Conservation (phyloP, 2,329 filamentous ascomycete species). For the Fusarium coffeatum region DNA sequence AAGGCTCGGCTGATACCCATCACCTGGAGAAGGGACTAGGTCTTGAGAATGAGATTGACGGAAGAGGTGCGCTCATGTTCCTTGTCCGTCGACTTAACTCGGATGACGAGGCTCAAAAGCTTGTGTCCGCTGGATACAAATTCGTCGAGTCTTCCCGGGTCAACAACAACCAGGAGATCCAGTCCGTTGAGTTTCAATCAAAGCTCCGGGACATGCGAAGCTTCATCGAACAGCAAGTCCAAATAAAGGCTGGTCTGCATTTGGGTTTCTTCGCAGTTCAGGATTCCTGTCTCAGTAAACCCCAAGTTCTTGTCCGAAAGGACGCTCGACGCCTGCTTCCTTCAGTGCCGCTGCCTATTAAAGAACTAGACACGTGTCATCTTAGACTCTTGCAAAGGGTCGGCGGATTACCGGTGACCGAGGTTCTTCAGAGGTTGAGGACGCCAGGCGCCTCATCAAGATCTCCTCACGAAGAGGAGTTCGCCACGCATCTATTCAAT, state of each 20-base stretch:
- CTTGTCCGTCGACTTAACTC: slow-evolving; percentile 73
- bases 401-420: slow-evolving; percentile 55
- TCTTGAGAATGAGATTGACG: slow-evolving; percentile 56
- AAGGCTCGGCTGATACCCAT: slow-evolving; percentile 33
- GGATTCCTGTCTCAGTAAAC: slow-evolving; percentile 52
- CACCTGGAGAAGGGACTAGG: slow-evolving; percentile 56
- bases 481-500: slow-evolving; percentile 58
- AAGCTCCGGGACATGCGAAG: slow-evolving; percentile 73
- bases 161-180: slow-evolving; percentile 78
- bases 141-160: slow-evolving; percentile 79
- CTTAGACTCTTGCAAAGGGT: slow-evolving; percentile 64
- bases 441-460: slow-evolving; percentile 46
- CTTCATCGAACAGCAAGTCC: slow-evolving; percentile 61
- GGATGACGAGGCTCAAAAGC: slow-evolving; percentile 68
- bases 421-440: slow-evolving; percentile 49
- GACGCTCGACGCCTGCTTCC: slow-evolving; percentile 70
- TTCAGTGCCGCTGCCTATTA: slow-evolving; percentile 63
- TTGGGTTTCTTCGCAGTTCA: slow-evolving; percentile 67
- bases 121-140: slow-evolving; percentile 78
- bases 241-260: slow-evolving; percentile 60
- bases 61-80: slow-evolving; percentile 83
- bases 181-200: slow-evolving; percentile 67
- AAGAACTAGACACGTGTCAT: slow-evolving; percentile 65
- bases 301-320: slow-evolving; percentile 71
- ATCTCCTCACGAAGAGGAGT: slow-evolving; percentile 54